Evolutionary conservation across 2,329 filamentous ascomycete species (phyloP).

Genomic region (Botrytis galanthina): DNA sequence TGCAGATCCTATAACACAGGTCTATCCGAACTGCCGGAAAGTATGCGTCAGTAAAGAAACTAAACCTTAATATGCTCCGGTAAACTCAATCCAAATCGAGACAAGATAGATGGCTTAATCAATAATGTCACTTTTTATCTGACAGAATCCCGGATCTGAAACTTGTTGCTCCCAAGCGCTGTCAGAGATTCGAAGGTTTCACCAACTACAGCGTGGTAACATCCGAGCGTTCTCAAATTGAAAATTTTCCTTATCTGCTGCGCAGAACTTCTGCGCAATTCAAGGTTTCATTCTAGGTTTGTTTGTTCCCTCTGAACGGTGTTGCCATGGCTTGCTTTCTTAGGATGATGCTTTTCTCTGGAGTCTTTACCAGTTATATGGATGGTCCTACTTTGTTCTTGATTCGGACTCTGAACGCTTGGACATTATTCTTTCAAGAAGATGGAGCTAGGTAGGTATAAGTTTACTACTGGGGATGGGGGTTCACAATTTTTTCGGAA

Average conservation of each 20-base stretch:
- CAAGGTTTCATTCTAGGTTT: not conserved
- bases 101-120: not conserved
- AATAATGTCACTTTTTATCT: not conserved
- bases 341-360: not conserved
- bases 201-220: not conserved
- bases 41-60: not conserved
- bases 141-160: not conserved
- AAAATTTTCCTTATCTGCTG: not conserved
- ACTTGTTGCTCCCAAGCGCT: not conserved
- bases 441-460: not conserved
- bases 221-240: not conserved
- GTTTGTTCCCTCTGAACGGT: not conserved
- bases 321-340: not conserved
- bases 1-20: not conserved
- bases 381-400: not conserved
- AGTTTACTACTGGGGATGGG: not conserved
- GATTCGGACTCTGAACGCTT: not conserved
- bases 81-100: not conserved
- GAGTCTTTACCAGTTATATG: not conserved
- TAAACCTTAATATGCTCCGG: not conserved
- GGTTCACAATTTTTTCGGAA: not conserved
- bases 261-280: not conserved
- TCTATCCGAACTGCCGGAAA: not conserved
- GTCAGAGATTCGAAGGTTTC: constrained; percentile 4
- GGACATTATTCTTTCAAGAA: not conserved